These are phyloP conservation scores for Ogataea paradorogensis DNA, from an alignment of 805 yeast genomes.

Conservation along the genomic window DNA sequence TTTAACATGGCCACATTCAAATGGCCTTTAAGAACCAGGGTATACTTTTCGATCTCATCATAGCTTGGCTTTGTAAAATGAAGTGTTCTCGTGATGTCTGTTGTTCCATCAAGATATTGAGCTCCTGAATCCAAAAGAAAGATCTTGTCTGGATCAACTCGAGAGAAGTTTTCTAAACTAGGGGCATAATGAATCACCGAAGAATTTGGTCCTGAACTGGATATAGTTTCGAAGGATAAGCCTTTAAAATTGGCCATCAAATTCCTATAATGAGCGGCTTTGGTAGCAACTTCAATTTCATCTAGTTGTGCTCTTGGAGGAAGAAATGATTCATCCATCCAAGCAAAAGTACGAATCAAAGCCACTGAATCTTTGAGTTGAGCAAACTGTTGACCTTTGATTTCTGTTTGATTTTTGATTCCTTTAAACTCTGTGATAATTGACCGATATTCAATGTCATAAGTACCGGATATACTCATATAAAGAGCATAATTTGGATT, in stretches of 20 bases:
- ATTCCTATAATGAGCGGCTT: slow-evolving; percentile 46
- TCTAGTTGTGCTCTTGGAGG: slow-evolving; percentile 38
- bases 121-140: slow-evolving; percentile 89
- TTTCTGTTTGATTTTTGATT: slow-evolving; percentile 70
- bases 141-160: slow-evolving; percentile 63
- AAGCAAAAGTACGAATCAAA: slow-evolving; percentile 67
- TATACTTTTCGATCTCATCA: slow-evolving; percentile 66
- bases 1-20: slow-evolving; percentile 76
- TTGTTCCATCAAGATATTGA: slow-evolving; percentile 90
- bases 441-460: slow-evolving; percentile 23
- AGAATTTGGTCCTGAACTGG: slow-evolving; percentile 73
- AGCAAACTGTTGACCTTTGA: slow-evolving; percentile 66
- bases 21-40: slow-evolving; percentile 89
- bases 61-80: slow-evolving; percentile 59
- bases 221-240: slow-evolving; percentile 71
- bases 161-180: slow-evolving; percentile 50
- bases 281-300: slow-evolving; percentile 57
- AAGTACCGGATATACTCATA: slow-evolving; percentile 25
- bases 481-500: slow-evolving; percentile 31
- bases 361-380: slow-evolving; percentile 86
- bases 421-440: slow-evolving; percentile 62
- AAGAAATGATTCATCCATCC: slow-evolving; percentile 63
- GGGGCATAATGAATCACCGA: slow-evolving; percentile 79
- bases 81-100: slow-evolving; percentile 89
- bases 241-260: slow-evolving; percentile 53